Conservation (phyloP, 495 filamentous ascomycete genomes). For the Penicillium soppii region DNA sequence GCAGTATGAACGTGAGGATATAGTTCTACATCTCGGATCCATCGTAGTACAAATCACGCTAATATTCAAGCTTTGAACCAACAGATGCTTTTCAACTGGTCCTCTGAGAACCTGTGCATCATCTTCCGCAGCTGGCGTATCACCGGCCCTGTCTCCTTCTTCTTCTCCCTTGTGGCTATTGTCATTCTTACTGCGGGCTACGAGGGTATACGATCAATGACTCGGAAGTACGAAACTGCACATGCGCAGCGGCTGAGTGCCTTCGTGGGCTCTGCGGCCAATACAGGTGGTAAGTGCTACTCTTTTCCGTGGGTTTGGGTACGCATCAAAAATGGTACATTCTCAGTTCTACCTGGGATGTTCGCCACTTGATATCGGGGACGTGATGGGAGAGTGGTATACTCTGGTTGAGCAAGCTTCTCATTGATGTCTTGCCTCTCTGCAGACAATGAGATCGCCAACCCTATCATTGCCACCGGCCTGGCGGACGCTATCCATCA, state of each 20-base stretch:
- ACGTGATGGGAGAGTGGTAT: slow-evolving; percentile 6
- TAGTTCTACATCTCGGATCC: neutral
- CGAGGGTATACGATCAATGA: slow-evolving; percentile 76
- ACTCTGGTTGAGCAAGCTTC: slow-evolving; percentile 21
- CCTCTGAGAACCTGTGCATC: slow-evolving; percentile 88
- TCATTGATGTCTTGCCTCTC: slow-evolving; percentile 34
- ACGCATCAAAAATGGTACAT: slow-evolving; percentile 1
- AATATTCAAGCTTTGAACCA: neutral
- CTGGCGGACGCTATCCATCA: slow-evolving; percentile 15
- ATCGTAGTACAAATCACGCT: neutral
- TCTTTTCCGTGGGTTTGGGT: neutral
- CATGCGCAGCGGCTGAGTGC: slow-evolving; percentile 47
- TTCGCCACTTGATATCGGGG: neutral
- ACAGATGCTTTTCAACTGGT: slow-evolving; percentile 98
- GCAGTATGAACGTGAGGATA: slow-evolving; percentile 77
- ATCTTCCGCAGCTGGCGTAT: slow-evolving; percentile 92
- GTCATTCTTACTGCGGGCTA: slow-evolving; percentile 84
- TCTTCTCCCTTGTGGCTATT: slow-evolving; percentile 79
- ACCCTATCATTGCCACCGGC: slow-evolving; percentile 29
- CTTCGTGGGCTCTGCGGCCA: slow-evolving; percentile 35
- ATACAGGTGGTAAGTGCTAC: slow-evolving; percentile 52
- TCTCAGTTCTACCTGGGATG: neutral
- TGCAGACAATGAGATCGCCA: slow-evolving; percentile 49
- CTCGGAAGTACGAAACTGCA: slow-evolving; percentile 71
- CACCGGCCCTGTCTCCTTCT: slow-evolving; percentile 63